Evolutionary conservation across 495 filamentous ascomycete species (phyloP).

Genomic region (Copromyces sp.): DNA sequence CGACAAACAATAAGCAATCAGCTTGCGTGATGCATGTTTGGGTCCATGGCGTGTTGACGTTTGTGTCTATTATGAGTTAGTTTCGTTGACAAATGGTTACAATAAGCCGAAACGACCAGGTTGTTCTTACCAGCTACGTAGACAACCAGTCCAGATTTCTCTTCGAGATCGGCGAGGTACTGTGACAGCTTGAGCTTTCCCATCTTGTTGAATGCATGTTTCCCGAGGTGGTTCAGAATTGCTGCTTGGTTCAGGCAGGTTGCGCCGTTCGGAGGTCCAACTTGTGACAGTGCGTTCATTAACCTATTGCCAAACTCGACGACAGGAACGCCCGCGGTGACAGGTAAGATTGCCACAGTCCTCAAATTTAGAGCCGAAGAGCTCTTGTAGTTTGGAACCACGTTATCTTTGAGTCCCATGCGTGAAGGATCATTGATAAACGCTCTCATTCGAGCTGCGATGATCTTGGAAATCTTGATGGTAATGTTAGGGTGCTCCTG

Average conservation of each 20-base stretch:
- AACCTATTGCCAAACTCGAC: slow-evolving; percentile 91
- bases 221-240: slow-evolving; percentile 85
- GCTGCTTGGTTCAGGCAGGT: slow-evolving; percentile 88
- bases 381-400: slow-evolving; percentile 50
- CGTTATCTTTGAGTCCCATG: slow-evolving; percentile 29
- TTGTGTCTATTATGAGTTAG: slow-evolving; percentile 53
- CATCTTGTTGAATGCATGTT: slow-evolving; percentile 95
- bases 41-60: slow-evolving; percentile 93
- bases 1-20: slow-evolving; percentile 88
- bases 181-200: slow-evolving; percentile 93
- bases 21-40: slow-evolving; percentile 96
- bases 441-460: slow-evolving; percentile 87
- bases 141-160: slow-evolving; percentile 90
- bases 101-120: neutral
- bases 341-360: slow-evolving; percentile 84
- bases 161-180: slow-evolving; percentile 91
- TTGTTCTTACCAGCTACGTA: slow-evolving; percentile 72
- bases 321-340: slow-evolving; percentile 85
- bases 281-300: slow-evolving; percentile 75
- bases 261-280: slow-evolving; percentile 79
- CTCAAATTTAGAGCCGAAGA: slow-evolving; percentile 86
- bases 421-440: slow-evolving; percentile 66
- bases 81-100: slow-evolving; percentile 5
- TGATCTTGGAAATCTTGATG: slow-evolving; percentile 97
- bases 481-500: slow-evolving; percentile 96